Conservation (phyloP, 1,284 basidiomycete species). For the Ustilago bromivora region DNA sequence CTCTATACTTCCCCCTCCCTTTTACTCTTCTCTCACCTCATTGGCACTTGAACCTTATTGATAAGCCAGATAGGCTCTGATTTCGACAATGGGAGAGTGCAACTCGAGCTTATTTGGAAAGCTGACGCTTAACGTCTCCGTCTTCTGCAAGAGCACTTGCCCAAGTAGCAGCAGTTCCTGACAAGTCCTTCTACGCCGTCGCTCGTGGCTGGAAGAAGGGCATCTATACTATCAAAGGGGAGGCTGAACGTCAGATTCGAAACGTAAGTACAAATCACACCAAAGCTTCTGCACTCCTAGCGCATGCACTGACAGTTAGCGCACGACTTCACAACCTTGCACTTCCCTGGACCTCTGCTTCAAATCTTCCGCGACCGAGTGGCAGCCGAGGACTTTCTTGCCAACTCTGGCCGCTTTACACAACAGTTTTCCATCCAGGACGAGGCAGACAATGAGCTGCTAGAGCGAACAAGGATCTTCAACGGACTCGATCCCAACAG, state of each 20-base stretch:
- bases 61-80: background rate
- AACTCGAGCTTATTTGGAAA: constrained; percentile 36
- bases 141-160: background rate
- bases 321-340: background rate
- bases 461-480: constrained; percentile 44
- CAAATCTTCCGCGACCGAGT: constrained; percentile 35
- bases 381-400: constrained; percentile 38
- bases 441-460: constrained; percentile 34
- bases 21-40: background rate
- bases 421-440: constrained; percentile 13
- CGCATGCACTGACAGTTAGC: background rate
- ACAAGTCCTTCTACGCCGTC: constrained; percentile 38
- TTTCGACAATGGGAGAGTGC: constrained; percentile 26
- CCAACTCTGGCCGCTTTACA: constrained; percentile 11
- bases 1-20: background rate
- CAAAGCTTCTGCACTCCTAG: background rate
- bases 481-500: constrained; percentile 31
- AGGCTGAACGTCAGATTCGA: constrained; percentile 46
- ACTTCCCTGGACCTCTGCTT: constrained; percentile 50
- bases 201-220: constrained; percentile 56
- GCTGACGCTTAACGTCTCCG: constrained; percentile 15
- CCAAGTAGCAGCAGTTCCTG: background rate
- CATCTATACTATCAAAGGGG: constrained; percentile 38
- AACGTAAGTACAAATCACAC: constrained; percentile 26
- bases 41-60: background rate